These are phyloP conservation scores for Talaromyces pinophilus DNA, from an alignment of 2,329 filamentous ascomycete genomes.

Conservation along the genomic window DNA sequence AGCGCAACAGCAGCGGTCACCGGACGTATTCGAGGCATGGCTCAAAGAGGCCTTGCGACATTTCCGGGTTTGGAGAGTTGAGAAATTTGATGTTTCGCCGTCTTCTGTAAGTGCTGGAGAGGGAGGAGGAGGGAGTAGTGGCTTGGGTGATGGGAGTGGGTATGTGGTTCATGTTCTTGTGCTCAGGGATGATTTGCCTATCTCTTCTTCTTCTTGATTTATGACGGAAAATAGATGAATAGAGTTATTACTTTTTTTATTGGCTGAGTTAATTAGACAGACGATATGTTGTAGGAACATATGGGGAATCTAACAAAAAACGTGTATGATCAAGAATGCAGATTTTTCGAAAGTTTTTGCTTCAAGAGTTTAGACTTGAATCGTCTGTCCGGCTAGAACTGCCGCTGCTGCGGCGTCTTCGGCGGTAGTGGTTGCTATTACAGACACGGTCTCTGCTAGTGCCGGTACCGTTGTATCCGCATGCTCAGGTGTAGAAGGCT, in stretches of 20 bases:
- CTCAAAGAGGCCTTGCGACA: slow-evolving; percentile 63
- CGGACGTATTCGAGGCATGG: slow-evolving; percentile 84
- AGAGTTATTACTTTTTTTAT: not conserved
- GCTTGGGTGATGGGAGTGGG: slow-evolving; percentile 65
- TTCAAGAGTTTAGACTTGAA: slow-evolving; percentile 20
- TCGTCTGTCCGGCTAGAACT: slow-evolving; percentile 11
- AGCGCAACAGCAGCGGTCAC: slow-evolving; percentile 83
- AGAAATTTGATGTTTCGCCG: slow-evolving; percentile 36
- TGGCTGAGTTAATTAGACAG: not conserved
- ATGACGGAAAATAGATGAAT: not conserved
- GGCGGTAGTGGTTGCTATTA: not conserved
- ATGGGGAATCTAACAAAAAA: slow-evolving; percentile 23
- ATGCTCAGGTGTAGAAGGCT: slow-evolving; percentile 27
- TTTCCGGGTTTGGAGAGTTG: slow-evolving; percentile 76
- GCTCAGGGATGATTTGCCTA: slow-evolving; percentile 43
- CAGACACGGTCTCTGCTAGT: not conserved
- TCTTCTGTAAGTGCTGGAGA: not conserved
- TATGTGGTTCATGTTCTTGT: slow-evolving; percentile 82
- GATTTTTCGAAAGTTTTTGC: not conserved
- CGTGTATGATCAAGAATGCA: not conserved
- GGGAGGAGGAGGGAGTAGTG: slow-evolving; percentile 31
- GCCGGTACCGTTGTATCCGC: slow-evolving; percentile 24
- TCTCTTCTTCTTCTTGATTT: not conserved
- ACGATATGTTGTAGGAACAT: slow-evolving; percentile 14
- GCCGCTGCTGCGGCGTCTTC: slow-evolving; percentile 19